Evolutionary conservation across 495 filamentous ascomycete genomes (phyloP).

Genomic region (Chaetomium tenue): DNA sequence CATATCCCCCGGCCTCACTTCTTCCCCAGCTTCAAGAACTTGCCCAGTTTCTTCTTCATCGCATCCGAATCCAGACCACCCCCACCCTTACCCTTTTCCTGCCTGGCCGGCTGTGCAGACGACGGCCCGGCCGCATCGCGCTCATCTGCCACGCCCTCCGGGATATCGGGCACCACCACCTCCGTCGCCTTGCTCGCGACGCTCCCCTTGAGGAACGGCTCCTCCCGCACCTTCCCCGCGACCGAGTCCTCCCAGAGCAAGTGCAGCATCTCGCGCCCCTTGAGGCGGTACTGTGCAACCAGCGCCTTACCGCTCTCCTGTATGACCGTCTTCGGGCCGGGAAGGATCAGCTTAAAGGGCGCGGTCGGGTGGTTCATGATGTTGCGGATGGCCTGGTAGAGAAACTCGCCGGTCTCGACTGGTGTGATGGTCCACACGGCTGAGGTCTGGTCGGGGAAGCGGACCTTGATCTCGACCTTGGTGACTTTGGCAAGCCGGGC

Average conservation of each 20-base stretch:
- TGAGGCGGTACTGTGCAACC: conserved; percentile 69
- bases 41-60: conserved; percentile 56
- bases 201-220: conserved; percentile 63
- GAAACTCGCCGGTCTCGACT: conserved; percentile 57
- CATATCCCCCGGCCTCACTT: conserved; percentile 35
- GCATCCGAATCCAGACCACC: conserved; percentile 40
- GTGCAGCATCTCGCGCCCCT: conserved; percentile 68
- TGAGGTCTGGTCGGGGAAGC: conserved; percentile 80
- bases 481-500: conserved; percentile 62
- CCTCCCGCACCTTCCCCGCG: conserved; percentile 46
- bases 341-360: conserved; percentile 52
- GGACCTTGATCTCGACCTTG: conserved; percentile 71
- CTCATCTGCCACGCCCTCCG: conserved; percentile 43
- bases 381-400: conserved; percentile 65
- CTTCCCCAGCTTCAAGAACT: conserved; percentile 67
- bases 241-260: conserved; percentile 69
- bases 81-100: conserved; percentile 50
- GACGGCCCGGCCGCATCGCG: conserved; percentile 31
- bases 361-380: conserved; percentile 48
- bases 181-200: conserved; percentile 65
- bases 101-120: conserved; percentile 39
- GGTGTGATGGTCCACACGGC: conserved; percentile 63
- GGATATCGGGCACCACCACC: conserved; percentile 51
- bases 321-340: conserved; percentile 36
- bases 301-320: conserved; percentile 51